Evolutionary conservation across 2,329 filamentous ascomycete species (phyloP), one percentile per base, ranked within the genome.

Genomic region (Venturiaceae sp.): DNA sequence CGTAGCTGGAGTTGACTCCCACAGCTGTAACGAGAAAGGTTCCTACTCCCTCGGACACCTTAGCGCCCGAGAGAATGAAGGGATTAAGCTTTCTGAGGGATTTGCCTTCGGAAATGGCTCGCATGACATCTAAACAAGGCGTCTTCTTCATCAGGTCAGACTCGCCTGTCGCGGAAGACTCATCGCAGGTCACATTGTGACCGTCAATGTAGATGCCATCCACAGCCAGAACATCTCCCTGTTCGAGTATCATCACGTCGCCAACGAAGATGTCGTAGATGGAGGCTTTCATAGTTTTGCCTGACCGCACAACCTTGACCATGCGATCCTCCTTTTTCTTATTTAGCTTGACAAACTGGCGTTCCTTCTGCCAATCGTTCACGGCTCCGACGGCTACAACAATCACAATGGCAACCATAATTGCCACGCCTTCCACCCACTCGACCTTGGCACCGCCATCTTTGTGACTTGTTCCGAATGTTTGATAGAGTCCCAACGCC

Each of bases 31-130:
- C 87, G 58, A 92, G 69, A 70, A 90, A 92, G 3, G 82, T 84
- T 9, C 89, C 88, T 7, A 90, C 79, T 58, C 88, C 88, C 65
- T 90, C 86, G 0, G 84, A 83, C 11, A 92, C 84, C 64, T 90
- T 90, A 2, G 86, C 86, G 50, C 88, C 92, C 32, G 91, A 96
- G 64, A 95, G 88, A 65, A 96, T 90, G 70, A 92, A 92, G 0
- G 88, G 88, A 64, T 92, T 88, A 61, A 87, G 74, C 66, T 90
- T 90, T 74, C 79, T 78, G 34, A 86, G 72, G 16, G 77, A 77
- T 56, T 84, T 77, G 60, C 83, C 77, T 53, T 81, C 83, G 62
- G 85, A 80, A 62, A 87, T 85, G 3, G 83, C 78, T 34, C 78
- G 78, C 67, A 80, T 85, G 21, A 89, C 88, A 26, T 87, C 84